Conservation (phyloP, 257 asterid genomes). For the Solanum okadae region DNA sequence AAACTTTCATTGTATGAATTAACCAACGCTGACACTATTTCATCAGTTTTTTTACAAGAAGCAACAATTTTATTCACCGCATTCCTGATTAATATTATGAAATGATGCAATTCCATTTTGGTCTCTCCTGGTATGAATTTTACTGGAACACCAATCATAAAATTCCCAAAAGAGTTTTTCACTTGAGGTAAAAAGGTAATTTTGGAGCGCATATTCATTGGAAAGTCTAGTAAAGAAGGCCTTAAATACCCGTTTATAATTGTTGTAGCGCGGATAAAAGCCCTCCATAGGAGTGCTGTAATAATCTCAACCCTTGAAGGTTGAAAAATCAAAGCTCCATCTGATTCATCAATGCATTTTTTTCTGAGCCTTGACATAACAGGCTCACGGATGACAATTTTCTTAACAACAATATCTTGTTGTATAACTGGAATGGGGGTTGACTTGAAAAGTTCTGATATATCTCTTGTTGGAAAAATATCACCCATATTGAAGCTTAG, state of each 20-base stretch:
- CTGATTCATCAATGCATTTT: not conserved
- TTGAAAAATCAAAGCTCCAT: not conserved
- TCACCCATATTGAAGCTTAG: not conserved
- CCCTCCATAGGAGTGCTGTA: not conserved
- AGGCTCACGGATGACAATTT: not conserved
- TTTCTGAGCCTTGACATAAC: not conserved
- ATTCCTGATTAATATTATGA: not conserved
- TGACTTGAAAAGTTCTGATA: not conserved
- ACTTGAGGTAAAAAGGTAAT: not conserved
- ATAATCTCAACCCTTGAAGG: not conserved
- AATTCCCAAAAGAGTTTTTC: not conserved
- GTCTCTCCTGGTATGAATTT: not conserved
- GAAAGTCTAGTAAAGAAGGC: not conserved
- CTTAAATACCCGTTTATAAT: not conserved
- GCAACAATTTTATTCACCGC: not conserved
- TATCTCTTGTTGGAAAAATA: not conserved
- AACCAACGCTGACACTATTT: not conserved
- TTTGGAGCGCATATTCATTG: not conserved
- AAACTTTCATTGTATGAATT: not conserved
- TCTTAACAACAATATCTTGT: not conserved
- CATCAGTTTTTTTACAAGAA: not conserved
- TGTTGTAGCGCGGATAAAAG: not conserved
- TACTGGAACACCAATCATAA: not conserved
- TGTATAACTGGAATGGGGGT: not conserved
- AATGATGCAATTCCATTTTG: not conserved